phyloP scores from a whole-genome alignment of 352 stramenopile genomes.

The Thalassiosira livingstoniorum region DNA sequence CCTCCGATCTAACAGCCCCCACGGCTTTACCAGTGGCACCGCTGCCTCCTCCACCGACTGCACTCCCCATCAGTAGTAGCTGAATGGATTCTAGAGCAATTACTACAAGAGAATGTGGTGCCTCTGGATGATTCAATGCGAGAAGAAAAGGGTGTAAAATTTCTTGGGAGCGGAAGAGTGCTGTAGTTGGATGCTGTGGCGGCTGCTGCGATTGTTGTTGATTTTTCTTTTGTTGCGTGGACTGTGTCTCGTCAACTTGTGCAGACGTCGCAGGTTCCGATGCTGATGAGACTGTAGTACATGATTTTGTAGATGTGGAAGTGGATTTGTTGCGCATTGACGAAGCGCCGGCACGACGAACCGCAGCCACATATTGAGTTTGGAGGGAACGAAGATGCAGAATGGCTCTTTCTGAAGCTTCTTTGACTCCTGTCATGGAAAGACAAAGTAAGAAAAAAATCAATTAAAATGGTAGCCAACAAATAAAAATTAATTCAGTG shows the following conservation, averaged over 20 bases:
- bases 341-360: conserved; percentile 74
- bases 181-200: conserved; percentile 88
- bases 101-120: conserved; percentile 92
- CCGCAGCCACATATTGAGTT: conserved; percentile 92
- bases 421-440: conserved; percentile 89
- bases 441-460: no score
- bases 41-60: conserved; percentile 93
- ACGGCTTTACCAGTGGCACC: conserved; percentile 94
- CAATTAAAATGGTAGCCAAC: no score
- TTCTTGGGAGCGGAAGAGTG: conserved; percentile 93
- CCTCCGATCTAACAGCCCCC: conserved; percentile 93
- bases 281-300: conserved; percentile 9
- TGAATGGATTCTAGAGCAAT: conserved; percentile 95
- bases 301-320: conserved; percentile 31
- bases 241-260: not conserved
- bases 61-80: conserved; percentile 93
- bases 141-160: conserved; percentile 96
- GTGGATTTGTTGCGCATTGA: conserved; percentile 18
- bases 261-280: not conserved
- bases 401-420: conserved; percentile 94
- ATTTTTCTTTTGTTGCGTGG: conserved; percentile 11
- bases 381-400: conserved; percentile 92
- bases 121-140: conserved; percentile 96
- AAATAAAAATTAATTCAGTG: no score
- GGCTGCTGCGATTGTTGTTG: conserved; percentile 26